Evolutionary conservation across 768 basidiomycete genomes (phyloP), one percentile per base, ranked within the genome.

Genomic region (Termitomyces sp.): DNA sequence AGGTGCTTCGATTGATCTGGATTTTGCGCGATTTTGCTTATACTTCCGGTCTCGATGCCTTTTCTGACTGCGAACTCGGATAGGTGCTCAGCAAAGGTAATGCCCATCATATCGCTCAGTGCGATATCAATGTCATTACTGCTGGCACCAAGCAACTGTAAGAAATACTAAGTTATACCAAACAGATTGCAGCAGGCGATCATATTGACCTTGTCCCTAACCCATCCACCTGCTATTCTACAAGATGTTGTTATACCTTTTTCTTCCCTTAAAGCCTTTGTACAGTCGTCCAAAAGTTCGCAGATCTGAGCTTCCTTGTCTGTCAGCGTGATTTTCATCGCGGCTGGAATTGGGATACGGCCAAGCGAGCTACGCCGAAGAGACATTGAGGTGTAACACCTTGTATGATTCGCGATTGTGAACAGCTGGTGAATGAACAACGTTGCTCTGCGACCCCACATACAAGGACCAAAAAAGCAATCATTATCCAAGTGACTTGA

Each of bases 1-100:
- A 99, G 81, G 73, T 99, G 97, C 69, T 99, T 99, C 33, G 93
- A 95, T 74, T 98, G 96, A 42, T 95, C 94, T 0, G 97, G 96
- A 68, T 98, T 98, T 59, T 87, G 86, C 57, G 91, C 92, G 58
- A 99, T 91, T 69, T 87, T 93, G 22, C 88, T 83, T 49, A 96
- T 83, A 9, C 79, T 76, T 33, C 84, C 84, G 4, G 83, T 79
- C 33, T 78, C 64, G 13, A 88, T 65, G 13, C 79, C 75, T 65
- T 84, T 83, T 16, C 72, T 69, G 2, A 75, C 65, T 1, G 83
- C 79, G 72, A 85, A 95, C 24, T 78, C 72, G 8, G 85, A 80
- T 57, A 99, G 84, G 54, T 86, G 79, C 54, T 88, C 81, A 1
- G 95, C 97, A 72, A 98, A 99, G 0, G 88, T 74, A 32, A 90